Conservation (phyloP, 352 stramenopile species). For the Globisporangium heterothallicum region DNA sequence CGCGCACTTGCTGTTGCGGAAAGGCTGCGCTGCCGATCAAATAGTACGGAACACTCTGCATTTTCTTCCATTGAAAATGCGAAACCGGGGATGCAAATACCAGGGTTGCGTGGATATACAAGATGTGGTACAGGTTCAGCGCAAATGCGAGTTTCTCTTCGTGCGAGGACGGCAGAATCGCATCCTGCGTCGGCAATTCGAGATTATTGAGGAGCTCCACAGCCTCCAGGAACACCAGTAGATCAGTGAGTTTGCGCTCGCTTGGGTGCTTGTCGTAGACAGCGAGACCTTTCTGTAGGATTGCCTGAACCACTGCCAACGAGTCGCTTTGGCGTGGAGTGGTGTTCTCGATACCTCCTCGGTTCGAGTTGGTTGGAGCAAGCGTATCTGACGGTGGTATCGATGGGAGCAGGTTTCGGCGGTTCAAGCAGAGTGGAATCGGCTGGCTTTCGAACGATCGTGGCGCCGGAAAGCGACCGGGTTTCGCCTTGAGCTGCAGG, state of each 20-base stretch:
- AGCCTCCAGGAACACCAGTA: constrained; percentile 42
- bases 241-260: constrained; percentile 13
- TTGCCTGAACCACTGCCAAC: constrained; percentile 19
- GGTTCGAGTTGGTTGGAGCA: neutral
- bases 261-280: constrained; percentile 15
- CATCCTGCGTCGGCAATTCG: constrained; percentile 16
- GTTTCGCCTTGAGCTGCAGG: constrained; percentile 6
- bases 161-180: constrained; percentile 14
- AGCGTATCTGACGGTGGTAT: neutral
- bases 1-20: constrained; percentile 16
- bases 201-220: constrained; percentile 46
- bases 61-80: constrained; percentile 71
- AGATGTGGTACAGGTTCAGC: constrained; percentile 88
- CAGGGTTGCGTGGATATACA: constrained; percentile 83
- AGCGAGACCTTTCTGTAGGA: constrained; percentile 22
- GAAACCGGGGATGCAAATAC: constrained; percentile 44
- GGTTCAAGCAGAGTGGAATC: constrained; percentile 50
- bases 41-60: constrained; percentile 52
- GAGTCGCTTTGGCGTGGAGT: neutral
- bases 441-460: constrained; percentile 24
- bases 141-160: constrained; percentile 68
- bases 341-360: too few relatives aligned
- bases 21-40: constrained; percentile 20
- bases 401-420: constrained; percentile 25
- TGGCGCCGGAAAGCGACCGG: constrained; percentile 5